A percentile compares a stretch with the other conserved stretches of the same genome.
Evolutionary conservation across 495 filamentous ascomycete species (phyloP).

Genomic region (Neurospora hispaniola): DNA sequence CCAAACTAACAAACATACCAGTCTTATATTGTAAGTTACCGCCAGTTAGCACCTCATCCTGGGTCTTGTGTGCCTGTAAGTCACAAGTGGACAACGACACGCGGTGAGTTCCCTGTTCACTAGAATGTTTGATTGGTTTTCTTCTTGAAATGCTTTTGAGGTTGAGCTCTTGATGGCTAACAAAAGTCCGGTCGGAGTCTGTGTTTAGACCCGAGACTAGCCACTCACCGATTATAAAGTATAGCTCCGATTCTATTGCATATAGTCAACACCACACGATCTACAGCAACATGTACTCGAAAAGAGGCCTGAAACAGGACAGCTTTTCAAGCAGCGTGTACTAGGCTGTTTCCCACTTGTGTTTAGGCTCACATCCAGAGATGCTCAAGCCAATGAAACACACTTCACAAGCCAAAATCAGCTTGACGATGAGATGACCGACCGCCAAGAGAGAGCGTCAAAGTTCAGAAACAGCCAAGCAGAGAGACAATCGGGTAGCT

Average conservation of each 20-base stretch:
- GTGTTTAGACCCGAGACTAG: not conserved
- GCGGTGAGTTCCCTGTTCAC: not conserved
- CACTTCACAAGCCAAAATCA: not conserved
- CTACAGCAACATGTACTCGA: not conserved
- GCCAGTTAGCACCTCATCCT: not conserved
- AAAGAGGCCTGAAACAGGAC: not conserved
- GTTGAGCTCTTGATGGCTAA: not conserved
- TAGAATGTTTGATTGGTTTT: not conserved
- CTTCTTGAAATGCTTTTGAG: not conserved
- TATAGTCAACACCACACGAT: not conserved
- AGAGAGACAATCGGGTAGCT: not conserved
- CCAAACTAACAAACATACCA: too few species aligned
- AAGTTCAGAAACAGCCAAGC: not conserved
- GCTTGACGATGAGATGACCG: not conserved
- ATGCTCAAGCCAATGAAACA: not conserved
- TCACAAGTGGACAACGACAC: not conserved
- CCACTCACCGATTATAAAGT: not conserved
- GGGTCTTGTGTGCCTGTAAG: not conserved
- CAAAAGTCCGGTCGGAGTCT: not conserved
- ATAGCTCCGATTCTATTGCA: not conserved
- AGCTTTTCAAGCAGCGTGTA: not conserved
- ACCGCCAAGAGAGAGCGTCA: not conserved
- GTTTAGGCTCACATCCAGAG: not conserved
- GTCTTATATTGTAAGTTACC: too few species aligned
- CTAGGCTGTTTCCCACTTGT: not conserved